Evolutionary conservation across 345 rosid genomes (phyloP).

Genomic region (Isatis tinctoria): DNA sequence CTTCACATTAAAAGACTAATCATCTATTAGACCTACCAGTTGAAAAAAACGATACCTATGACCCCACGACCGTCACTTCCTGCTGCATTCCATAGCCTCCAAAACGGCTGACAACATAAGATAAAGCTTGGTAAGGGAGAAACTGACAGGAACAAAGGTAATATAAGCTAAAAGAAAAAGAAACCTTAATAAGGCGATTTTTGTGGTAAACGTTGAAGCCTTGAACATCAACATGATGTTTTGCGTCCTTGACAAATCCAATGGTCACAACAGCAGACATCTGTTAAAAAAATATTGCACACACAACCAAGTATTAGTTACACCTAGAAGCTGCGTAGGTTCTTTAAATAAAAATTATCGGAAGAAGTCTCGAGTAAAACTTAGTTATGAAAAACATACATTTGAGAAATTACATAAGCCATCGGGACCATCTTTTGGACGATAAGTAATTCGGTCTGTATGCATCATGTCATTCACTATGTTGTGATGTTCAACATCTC

Average conservation of each 20-base stretch:
- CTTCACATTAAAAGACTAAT: not conserved
- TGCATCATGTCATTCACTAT: slow-evolving; percentile 96
- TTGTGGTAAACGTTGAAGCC: slow-evolving; percentile 95
- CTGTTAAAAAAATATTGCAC: slow-evolving; percentile 36
- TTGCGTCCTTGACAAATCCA: slow-evolving; percentile 98
- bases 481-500: slow-evolving; percentile 91
- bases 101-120: slow-evolving; percentile 67
- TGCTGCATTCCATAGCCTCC: slow-evolving; percentile 97
- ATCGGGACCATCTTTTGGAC: slow-evolving; percentile 59
- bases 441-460: slow-evolving; percentile 57
- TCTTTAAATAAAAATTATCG: not conserved
- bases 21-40: not conserved
- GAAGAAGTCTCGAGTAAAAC: not conserved
- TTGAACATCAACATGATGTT: slow-evolving; percentile 80
- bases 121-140: not conserved
- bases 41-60: slow-evolving; percentile 46
- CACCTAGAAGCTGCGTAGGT: not conserved
- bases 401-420: slow-evolving; percentile 46
- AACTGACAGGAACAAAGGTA: not conserved
- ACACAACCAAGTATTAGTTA: slow-evolving; percentile 15
- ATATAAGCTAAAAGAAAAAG: not conserved
- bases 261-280: slow-evolving; percentile 71
- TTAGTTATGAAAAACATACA: slow-evolving; percentile 37
- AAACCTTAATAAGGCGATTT: slow-evolving; percentile 91
- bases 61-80: slow-evolving; percentile 98